phyloP scores from a whole-genome alignment of 441 rosid genomes.

The Populus trichocarpa region DNA sequence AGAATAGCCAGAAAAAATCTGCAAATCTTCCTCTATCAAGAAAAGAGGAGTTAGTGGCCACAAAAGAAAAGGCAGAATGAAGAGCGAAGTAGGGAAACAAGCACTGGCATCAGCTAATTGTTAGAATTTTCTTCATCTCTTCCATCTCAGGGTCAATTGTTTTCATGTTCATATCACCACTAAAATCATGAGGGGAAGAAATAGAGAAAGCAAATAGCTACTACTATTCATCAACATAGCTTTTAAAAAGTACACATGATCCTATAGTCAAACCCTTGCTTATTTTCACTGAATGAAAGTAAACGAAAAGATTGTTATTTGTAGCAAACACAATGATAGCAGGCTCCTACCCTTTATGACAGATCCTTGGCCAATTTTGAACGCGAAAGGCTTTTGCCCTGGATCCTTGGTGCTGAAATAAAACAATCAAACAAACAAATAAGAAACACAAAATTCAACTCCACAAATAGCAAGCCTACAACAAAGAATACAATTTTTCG shows the following conservation, averaged over 20 bases:
- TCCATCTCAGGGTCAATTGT: background rate
- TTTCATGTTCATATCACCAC: background rate
- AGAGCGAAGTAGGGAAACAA: background rate
- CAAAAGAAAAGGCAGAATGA: background rate
- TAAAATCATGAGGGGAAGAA: background rate
- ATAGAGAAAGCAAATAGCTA: background rate
- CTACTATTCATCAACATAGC: background rate
- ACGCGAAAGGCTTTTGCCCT: constrained; percentile 75
- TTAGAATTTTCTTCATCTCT: background rate
- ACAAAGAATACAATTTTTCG: background rate
- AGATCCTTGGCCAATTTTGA: constrained; percentile 73
- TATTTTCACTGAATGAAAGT: background rate
- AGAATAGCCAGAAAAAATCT: background rate
- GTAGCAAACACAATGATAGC: background rate
- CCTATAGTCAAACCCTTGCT: background rate
- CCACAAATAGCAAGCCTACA: background rate
- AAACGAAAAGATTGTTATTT: background rate
- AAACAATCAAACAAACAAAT: constrained; percentile 3
- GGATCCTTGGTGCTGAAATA: constrained; percentile 72
- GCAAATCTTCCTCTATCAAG: background rate
- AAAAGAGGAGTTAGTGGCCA: background rate
- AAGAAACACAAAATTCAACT: background rate
- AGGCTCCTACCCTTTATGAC: constrained; percentile 66
- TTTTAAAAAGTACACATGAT: background rate
- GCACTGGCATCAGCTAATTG: background rate